Conservation (phyloP, 208 protist species). For the Trypanosoma scelopori region DNA sequence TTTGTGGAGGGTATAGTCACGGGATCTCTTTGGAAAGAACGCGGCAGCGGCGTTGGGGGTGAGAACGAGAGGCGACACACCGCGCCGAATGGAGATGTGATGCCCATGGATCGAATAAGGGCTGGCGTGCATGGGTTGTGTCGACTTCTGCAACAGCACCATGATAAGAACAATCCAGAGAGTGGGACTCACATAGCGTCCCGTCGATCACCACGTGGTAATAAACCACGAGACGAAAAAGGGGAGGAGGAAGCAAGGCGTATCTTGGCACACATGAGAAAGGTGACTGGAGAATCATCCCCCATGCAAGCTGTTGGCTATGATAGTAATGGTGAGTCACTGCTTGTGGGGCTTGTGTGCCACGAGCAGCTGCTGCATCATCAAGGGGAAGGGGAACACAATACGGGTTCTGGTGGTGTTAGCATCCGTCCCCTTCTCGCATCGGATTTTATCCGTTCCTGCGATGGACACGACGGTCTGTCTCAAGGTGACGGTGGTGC, state of each 20-base stretch:
- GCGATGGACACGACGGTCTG: neutral
- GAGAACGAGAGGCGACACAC: neutral
- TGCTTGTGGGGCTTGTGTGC: conserved; percentile 21
- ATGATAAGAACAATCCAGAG: neutral
- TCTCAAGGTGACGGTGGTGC: neutral
- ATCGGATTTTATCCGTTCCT: neutral
- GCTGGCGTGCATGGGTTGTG: neutral
- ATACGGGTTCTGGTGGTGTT: neutral
- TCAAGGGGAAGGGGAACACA: too few relatives aligned
- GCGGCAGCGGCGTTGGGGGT: neutral
- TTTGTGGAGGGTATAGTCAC: conserved; percentile 17
- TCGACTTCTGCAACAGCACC: conserved; percentile 13
- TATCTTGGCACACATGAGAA: conserved; percentile 2
- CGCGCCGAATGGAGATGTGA: neutral
- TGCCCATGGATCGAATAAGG: neutral
- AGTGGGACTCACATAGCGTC: neutral
- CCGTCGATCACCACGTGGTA: neutral
- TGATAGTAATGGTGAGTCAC: conserved; percentile 2
- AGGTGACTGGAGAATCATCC: neutral
- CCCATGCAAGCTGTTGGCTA: neutral
- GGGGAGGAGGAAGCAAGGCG: conserved; percentile 10
- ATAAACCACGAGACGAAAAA: neutral
- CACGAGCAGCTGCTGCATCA: neutral
- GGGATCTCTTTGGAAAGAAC: conserved; percentile 13
- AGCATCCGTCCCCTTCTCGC: neutral